Base-by-base conservation (phyloP, 352 stramenopile genomes). In the Globisporangium spiculum region DNA sequence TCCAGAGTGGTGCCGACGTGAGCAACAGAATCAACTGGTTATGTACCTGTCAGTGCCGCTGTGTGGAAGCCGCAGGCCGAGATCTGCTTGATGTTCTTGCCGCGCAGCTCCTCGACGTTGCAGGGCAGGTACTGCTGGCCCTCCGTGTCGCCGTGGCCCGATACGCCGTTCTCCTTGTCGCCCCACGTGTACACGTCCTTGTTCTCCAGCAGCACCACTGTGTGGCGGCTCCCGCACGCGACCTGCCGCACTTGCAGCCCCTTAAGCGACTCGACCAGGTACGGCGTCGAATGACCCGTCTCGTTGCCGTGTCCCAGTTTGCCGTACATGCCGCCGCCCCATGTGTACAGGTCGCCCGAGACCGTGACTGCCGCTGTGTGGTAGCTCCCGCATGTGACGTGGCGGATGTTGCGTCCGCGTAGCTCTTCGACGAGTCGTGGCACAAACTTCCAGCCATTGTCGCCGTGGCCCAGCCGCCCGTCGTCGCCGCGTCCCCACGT, bases 381-480 rank as follows among this genome's bases (percentile, higher is more conserved):
- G 77, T 98, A 98, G 69, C 96, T 97, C 24, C 96, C 94, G 76
- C 96, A 98, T 26, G 94, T 98, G 53, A 98, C 93, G 71, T 98
- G 90, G 0, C 88, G 92, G 53, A 93, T 84, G 46, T 94, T 91
- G 73, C 97, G 96, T 67, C 92, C 93, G 41, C 90, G 90, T 4
- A 98, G 75, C 68, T 93, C 87, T 63, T 98, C 91, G 7, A 96
- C 94, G 24, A 98, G 81, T 10, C 96, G 84, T 24, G 96, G 96
- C n/a, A 98, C 94, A 71, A 98, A 99, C 77, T 99, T 99, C 96
- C 96, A 99, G 57, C 94, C 94, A 76, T 98, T 99, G 72, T 98
- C 91, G 70, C 90, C 89, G 62, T 97, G 91, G n/a, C 92, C 92
- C 38, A 98, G 65, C 1, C 92, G 88, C 0, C 92, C 92, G 71